Conservation (phyloP, 78 protist species). For the Trichosphaerium sp. region DNA sequence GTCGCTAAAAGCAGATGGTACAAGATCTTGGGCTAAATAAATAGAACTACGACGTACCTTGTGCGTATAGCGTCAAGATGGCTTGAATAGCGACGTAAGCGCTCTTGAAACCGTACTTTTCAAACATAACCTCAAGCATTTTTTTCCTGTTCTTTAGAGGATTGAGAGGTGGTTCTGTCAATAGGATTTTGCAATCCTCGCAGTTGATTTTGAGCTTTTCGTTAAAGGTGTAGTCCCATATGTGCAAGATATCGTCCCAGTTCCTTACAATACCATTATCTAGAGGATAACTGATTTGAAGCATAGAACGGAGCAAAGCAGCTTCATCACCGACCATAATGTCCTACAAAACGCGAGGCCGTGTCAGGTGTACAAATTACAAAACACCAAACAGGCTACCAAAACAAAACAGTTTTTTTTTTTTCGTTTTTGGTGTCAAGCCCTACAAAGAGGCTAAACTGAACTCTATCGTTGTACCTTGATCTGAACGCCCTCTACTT, state of each 20-base stretch:
- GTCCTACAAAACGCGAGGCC: conserved; percentile 75
- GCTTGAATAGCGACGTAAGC: conserved; percentile 90
- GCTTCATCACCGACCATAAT: conserved; percentile 98
- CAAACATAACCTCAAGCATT: conserved; percentile 90
- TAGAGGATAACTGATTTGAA: conserved; percentile 86
- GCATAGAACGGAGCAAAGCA: conserved; percentile 54
- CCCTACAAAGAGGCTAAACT: too few relatives aligned
- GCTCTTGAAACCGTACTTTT: conserved; percentile 82
- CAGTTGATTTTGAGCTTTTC: conserved; percentile 75
- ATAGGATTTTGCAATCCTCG: conserved; percentile 75
- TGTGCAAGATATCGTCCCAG: conserved; percentile 87
- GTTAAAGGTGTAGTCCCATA: conserved; percentile 89
- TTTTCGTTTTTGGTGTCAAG: too few relatives aligned
- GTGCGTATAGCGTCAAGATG: conserved; percentile 90
- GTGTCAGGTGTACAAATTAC: too few relatives aligned
- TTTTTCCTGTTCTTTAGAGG: conserved; percentile 55
- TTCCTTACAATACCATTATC: conserved; percentile 89
- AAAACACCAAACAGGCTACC: too few relatives aligned
- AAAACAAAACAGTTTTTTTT: too few relatives aligned
- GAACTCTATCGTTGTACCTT: too few relatives aligned
- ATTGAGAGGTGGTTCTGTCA: conserved; percentile 97
- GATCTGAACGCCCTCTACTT: conserved; percentile 30
- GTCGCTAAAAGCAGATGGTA: neutral
- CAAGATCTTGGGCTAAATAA: neutral
- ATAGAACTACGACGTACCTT: conserved; percentile 31